phyloP scores from a whole-genome alignment of 768 basidiomycete species.

The Lactifluus hygrophoroides region DNA sequence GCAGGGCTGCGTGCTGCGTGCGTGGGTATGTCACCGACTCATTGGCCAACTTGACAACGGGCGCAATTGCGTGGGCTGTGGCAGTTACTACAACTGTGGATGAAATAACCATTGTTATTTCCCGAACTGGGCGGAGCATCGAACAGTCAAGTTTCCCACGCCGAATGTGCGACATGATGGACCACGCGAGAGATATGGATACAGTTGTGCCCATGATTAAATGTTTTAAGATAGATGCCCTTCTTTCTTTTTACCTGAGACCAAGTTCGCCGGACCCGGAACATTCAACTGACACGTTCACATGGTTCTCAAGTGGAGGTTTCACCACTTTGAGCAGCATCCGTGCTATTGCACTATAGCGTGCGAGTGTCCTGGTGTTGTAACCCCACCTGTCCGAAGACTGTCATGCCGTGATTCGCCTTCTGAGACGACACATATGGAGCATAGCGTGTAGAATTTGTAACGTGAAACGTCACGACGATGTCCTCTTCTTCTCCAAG shows the following conservation, averaged over 20 bases:
- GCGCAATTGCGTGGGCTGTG: no score
- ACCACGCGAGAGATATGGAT: not conserved
- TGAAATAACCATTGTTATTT: not conserved
- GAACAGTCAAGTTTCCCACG: slow-evolving; percentile 6
- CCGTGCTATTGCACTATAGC: slow-evolving; percentile 4
- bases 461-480: slow-evolving; percentile 14
- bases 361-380: slow-evolving; percentile 3
- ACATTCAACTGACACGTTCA: slow-evolving; percentile 7
- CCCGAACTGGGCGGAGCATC: not conserved
- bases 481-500: not conserved
- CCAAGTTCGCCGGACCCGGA: not conserved
- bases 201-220: not conserved
- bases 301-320: slow-evolving; percentile 4
- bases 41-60: not conserved
- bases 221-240: not conserved
- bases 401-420: slow-evolving; percentile 9
- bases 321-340: slow-evolving; percentile 7
- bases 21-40: not conserved
- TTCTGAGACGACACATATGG: slow-evolving; percentile 5
- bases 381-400: slow-evolving; percentile 6
- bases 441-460: not conserved
- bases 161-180: not conserved
- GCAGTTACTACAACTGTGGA: no score
- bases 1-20: not conserved
- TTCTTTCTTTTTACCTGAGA: slow-evolving; percentile 4